Evolutionary conservation across 2,329 filamentous ascomycete genomes (phyloP).

Genomic region (Ceratocystis albifundus): DNA sequence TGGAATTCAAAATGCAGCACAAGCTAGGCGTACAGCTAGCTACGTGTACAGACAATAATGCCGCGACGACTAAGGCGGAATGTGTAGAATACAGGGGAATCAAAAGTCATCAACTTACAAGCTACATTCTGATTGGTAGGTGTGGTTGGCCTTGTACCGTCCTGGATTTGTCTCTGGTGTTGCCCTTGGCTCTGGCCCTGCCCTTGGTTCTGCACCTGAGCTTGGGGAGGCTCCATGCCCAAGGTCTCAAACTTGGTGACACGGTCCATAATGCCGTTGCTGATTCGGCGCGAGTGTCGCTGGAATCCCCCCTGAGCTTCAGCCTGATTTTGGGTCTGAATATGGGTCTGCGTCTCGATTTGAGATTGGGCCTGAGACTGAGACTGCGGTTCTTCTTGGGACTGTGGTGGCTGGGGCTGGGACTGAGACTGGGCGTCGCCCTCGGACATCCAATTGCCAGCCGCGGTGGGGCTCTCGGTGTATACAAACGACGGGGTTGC

Average conservation of each 20-base stretch:
- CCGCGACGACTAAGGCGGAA: background rate
- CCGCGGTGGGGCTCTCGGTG: constrained; percentile 35
- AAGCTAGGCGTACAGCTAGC: background rate
- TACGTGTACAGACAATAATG: background rate
- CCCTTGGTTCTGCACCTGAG: constrained; percentile 3
- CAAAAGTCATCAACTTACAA: constrained; percentile 37
- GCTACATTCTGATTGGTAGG: constrained; percentile 38
- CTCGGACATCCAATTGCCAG: constrained; percentile 42
- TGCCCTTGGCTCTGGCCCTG: constrained; percentile 10
- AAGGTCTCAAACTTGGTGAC: constrained; percentile 49
- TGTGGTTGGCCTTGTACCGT: constrained; percentile 14
- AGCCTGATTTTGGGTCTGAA: constrained; percentile 26
- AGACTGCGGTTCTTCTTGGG: constrained; percentile 22
- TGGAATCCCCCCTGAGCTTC: constrained; percentile 30
- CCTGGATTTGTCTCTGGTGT: constrained; percentile 4
- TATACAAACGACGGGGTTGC: constrained; percentile 41
- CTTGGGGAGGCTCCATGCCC: constrained; percentile 15
- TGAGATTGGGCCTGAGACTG: constrained; percentile 25
- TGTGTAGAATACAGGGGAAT: background rate
- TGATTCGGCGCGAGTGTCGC: constrained; percentile 37
- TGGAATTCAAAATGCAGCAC: constrained; percentile 8
- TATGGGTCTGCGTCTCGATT: constrained; percentile 36
- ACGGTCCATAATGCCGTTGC: constrained; percentile 50
- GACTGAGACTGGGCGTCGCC: constrained; percentile 30
- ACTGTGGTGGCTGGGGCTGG: constrained; percentile 31